A percentile compares a stretch with the other conserved stretches of the same genome.
Conservation (phyloP, 1,284 basidiomycete genomes). For the Chondrostereum purpureum region DNA sequence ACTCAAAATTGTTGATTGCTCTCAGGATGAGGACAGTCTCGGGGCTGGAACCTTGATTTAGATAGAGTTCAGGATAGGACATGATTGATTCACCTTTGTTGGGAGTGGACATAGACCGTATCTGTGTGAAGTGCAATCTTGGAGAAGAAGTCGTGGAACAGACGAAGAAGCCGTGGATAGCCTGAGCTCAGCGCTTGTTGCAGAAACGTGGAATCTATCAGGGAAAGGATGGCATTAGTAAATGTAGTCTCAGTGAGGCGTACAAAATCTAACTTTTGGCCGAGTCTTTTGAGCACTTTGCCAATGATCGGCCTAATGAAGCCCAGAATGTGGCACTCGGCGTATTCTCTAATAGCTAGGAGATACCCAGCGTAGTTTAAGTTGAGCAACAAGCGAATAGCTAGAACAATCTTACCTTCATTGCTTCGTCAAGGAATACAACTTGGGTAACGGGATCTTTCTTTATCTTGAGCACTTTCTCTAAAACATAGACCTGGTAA, state of each 20-base stretch:
- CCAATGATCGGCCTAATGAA: slow-evolving; percentile 72
- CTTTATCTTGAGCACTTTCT: slow-evolving; percentile 89
- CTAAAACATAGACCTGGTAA: slow-evolving; percentile 81
- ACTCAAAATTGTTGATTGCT: slow-evolving; percentile 77
- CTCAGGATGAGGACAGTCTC: slow-evolving; percentile 87
- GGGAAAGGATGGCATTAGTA: not conserved
- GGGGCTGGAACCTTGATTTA: slow-evolving; percentile 43
- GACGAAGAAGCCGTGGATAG: slow-evolving; percentile 79
- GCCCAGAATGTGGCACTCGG: slow-evolving; percentile 92
- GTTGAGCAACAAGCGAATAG: not conserved
- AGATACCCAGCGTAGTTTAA: not conserved
- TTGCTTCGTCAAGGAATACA: slow-evolving; percentile 85
- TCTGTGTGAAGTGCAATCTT: slow-evolving; percentile 94
- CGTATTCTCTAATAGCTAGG: slow-evolving; percentile 76
- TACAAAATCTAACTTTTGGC: slow-evolving; percentile 51
- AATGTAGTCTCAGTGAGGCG: not conserved
- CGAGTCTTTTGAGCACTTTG: slow-evolving; percentile 73
- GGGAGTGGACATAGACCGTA: slow-evolving; percentile 75
- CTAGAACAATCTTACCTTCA: slow-evolving; percentile 56
- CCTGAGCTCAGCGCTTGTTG: slow-evolving; percentile 82
- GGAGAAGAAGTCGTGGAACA: slow-evolving; percentile 94
- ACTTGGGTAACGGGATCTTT: slow-evolving; percentile 72
- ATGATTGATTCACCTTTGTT: slow-evolving; percentile 64
- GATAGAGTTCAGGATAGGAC: not conserved
- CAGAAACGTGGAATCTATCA: slow-evolving; percentile 70